Evolutionary conservation across 1,284 basidiomycete genomes (phyloP).

Genomic region (Boletus holoroseus): DNA sequence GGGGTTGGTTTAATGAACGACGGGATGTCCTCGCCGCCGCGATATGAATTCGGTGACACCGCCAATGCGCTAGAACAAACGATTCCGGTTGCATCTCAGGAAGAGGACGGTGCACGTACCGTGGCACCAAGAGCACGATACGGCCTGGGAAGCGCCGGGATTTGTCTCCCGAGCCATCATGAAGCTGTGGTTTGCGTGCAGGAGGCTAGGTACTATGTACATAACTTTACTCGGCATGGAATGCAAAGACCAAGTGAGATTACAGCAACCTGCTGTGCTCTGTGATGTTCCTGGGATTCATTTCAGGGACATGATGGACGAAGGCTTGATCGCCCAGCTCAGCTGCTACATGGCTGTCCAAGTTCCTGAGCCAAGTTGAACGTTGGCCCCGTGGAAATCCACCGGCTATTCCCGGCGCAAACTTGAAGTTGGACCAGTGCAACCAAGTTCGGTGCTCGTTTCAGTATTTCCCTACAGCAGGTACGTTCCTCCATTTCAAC

Average conservation of each 20-base stretch:
- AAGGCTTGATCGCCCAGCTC: not conserved
- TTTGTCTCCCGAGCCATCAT: not conserved
- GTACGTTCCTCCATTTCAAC: conserved; percentile 1
- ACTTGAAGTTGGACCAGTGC: not conserved
- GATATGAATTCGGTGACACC: not conserved
- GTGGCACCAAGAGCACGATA: too few species aligned
- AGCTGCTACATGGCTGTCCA: conserved; percentile 1
- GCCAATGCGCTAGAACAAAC: conserved; percentile 1
- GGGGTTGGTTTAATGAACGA: not conserved
- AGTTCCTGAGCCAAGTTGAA: conserved; percentile 3
- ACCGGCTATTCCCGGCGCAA: conserved; percentile 16
- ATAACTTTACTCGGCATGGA: not conserved
- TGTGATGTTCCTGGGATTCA: conserved; percentile 4
- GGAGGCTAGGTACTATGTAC: not conserved
- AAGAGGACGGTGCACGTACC: not conserved
- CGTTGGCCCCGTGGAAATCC: conserved; percentile 10
- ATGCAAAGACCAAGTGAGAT: not conserved
- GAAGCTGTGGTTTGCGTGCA: not conserved
- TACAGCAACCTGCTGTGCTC: conserved; percentile 7
- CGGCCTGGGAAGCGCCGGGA: too few species aligned
- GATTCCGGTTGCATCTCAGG: not conserved
- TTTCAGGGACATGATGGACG: not conserved
- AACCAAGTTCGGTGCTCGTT: not conserved
- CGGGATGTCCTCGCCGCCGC: conserved; percentile 6
- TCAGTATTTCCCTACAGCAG: conserved; percentile 10